Conservation (phyloP, 2,329 filamentous ascomycete genomes). For the Pyrenophora seminiperda region DNA sequence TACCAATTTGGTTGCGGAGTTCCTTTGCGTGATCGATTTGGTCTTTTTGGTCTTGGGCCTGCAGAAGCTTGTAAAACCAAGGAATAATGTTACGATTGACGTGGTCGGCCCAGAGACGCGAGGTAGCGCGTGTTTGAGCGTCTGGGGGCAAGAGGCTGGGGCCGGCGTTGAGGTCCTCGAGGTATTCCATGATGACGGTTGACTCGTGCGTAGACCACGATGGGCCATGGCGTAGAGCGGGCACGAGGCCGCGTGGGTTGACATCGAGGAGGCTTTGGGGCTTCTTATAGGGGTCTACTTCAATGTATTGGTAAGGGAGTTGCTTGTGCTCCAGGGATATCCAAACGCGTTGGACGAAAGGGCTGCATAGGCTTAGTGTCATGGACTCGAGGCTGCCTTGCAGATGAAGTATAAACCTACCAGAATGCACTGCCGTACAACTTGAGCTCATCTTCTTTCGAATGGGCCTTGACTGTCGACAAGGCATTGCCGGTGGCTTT, state of each 20-base stretch:
- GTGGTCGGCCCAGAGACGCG: conserved; percentile 80
- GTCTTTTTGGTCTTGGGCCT: conserved; percentile 64
- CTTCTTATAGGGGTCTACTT: conserved; percentile 79
- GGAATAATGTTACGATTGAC: conserved; percentile 79
- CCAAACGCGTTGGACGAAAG: conserved; percentile 88
- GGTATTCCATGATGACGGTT: conserved; percentile 83
- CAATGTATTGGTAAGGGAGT: conserved; percentile 82
- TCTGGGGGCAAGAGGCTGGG: conserved; percentile 68
- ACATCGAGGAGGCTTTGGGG: conserved; percentile 73
- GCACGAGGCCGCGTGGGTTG: conserved; percentile 76
- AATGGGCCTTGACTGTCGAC: conserved; percentile 70
- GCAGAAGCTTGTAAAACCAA: conserved; percentile 74
- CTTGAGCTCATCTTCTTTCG: conserved; percentile 72
- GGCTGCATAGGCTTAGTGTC: conserved; percentile 54
- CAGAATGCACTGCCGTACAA: conserved; percentile 85
- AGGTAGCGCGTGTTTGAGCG: conserved; percentile 72
- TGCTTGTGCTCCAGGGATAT: conserved; percentile 82
- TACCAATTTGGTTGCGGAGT: conserved; percentile 69
- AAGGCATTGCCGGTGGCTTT: conserved; percentile 74
- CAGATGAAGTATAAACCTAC: conserved; percentile 52
- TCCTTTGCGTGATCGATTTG: conserved; percentile 65
- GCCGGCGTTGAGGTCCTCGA: conserved; percentile 72
- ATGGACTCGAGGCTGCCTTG: conserved; percentile 11
- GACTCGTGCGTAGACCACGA: conserved; percentile 85
- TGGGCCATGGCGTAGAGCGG: conserved; percentile 72